These are phyloP conservation scores for Tylopilus vinaceipallidus DNA, from an alignment of 768 basidiomycete species.

Conservation along the genomic window DNA sequence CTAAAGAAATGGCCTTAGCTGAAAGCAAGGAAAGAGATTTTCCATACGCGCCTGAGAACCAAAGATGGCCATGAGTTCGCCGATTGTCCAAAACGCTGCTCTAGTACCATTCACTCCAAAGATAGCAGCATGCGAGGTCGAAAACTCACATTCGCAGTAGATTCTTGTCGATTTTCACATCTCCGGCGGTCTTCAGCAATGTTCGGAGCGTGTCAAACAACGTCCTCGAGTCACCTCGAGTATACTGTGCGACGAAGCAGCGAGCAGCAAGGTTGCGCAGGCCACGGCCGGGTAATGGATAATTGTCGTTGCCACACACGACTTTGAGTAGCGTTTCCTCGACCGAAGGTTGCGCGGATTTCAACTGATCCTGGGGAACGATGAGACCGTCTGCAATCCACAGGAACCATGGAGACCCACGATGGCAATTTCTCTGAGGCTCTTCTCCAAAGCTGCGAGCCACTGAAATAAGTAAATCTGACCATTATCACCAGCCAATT, in stretches of 20 bases:
- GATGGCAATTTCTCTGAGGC: constrained; percentile 44
- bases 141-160: constrained; percentile 60
- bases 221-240: constrained; percentile 76
- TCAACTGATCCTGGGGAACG: constrained; percentile 57
- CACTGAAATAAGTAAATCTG: constrained; percentile 86
- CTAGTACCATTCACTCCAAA: constrained; percentile 37
- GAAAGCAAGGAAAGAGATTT: neutral
- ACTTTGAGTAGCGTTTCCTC: constrained; percentile 68
- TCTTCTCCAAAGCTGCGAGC: constrained; percentile 66
- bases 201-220: constrained; percentile 85
- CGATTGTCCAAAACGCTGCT: constrained; percentile 82
- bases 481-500: constrained; percentile 69
- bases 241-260: constrained; percentile 74
- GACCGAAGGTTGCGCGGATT: constrained; percentile 56
- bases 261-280: constrained; percentile 75
- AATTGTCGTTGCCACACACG: constrained; percentile 58
- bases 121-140: neutral
- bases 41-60: constrained; percentile 72
- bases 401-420: constrained; percentile 40
- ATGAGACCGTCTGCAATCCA: constrained; percentile 1
- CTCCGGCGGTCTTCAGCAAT: constrained; percentile 71
- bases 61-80: constrained; percentile 82
- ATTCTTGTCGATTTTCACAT: constrained; percentile 71
- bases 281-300: constrained; percentile 86
- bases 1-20: constrained; percentile 38